Percentiles rank a stretch among this genome's conserved stretches.
Conservation (phyloP, 2,329 filamentous ascomycete species). For the Fusarium floridanum region DNA sequence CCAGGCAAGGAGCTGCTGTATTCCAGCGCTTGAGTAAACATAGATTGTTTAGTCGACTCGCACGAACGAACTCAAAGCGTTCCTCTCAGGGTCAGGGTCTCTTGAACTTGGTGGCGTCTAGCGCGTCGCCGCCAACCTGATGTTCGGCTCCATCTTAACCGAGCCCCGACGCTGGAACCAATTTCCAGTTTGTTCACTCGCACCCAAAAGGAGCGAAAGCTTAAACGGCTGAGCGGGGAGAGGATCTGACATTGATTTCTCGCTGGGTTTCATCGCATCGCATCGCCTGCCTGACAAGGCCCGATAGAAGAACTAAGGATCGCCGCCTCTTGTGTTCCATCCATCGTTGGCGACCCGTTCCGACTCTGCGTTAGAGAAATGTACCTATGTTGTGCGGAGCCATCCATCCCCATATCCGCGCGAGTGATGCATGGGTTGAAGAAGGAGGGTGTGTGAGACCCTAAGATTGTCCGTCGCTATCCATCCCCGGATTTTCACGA, state of each 20-base stretch:
- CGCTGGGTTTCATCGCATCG: slow-evolving; percentile 12
- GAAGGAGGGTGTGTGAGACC: slow-evolving; percentile 26
- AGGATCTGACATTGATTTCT: slow-evolving; percentile 8
- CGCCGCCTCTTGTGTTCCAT: slow-evolving; percentile 26
- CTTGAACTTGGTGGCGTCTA: slow-evolving; percentile 32
- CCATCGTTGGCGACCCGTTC: slow-evolving; percentile 33
- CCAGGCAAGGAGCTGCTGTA: slow-evolving; percentile 36
- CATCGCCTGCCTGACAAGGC: slow-evolving; percentile 6
- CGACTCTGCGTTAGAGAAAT: neutral
- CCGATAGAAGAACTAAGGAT: slow-evolving; percentile 18
- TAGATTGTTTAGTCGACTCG: slow-evolving; percentile 3
- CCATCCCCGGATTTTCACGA: slow-evolving; percentile 39
- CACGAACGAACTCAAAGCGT: slow-evolving; percentile 20
- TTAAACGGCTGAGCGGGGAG: slow-evolving; percentile 18
- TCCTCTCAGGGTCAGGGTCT: slow-evolving; percentile 21
- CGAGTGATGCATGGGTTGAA: slow-evolving; percentile 24
- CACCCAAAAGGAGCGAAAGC: neutral
- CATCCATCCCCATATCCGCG: slow-evolving; percentile 28
- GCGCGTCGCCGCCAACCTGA: slow-evolving; percentile 31
- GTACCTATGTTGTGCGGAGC: neutral
- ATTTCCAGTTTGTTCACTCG: neutral
- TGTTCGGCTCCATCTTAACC: slow-evolving; percentile 28
- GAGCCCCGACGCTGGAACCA: slow-evolving; percentile 21
- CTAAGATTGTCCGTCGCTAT: slow-evolving; percentile 30
- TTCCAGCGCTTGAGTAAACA: neutral